These are phyloP conservation scores for Sporisorium reilianum DNA, from an alignment of 1,284 basidiomycete genomes.

Conservation along the genomic window DNA sequence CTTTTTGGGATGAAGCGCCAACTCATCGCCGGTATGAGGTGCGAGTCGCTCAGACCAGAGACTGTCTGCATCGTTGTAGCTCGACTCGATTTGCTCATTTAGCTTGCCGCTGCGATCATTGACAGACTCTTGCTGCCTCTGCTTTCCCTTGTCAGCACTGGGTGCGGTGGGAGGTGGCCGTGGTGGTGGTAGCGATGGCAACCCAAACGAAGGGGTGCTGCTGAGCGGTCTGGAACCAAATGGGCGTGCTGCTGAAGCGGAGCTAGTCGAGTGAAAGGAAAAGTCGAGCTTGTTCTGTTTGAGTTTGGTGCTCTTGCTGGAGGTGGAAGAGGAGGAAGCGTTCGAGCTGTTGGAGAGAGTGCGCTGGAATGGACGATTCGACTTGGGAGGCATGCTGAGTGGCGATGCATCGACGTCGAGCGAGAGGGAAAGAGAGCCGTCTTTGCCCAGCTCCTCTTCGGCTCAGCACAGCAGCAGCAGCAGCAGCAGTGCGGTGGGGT, in stretches of 20 bases:
- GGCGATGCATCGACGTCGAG: slow-evolving; percentile 8
- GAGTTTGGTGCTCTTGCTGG: slow-evolving; percentile 26
- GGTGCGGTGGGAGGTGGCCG: background rate
- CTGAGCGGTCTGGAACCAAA: slow-evolving; percentile 31
- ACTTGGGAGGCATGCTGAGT: slow-evolving; percentile 32
- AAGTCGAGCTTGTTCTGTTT: slow-evolving; percentile 55
- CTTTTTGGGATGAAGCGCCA: slow-evolving; percentile 89
- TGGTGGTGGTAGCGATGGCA: slow-evolving; percentile 10
- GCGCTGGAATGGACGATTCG: slow-evolving; percentile 16
- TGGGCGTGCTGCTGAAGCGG: background rate
- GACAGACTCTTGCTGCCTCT: slow-evolving; percentile 10
- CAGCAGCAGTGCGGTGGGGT: background rate
- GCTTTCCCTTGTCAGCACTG: slow-evolving; percentile 24
- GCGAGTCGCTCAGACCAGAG: slow-evolving; percentile 40
- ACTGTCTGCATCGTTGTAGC: background rate
- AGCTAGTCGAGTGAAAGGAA: slow-evolving; percentile 32
- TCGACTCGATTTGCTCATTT: background rate
- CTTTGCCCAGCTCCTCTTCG: background rate
- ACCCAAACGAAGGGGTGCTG: slow-evolving; percentile 33
- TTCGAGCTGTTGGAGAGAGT: slow-evolving; percentile 24
- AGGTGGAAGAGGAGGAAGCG: slow-evolving; percentile 15
- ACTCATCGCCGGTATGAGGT: slow-evolving; percentile 70
- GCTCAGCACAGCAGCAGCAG: background rate
- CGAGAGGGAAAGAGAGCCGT: background rate
- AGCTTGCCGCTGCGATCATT: no score